Percentiles rank a stretch among this genome's conserved stretches.
phyloP scores from a whole-genome alignment of 2,329 filamentous ascomycete species.

The Phaeosphaeria sp. region DNA sequence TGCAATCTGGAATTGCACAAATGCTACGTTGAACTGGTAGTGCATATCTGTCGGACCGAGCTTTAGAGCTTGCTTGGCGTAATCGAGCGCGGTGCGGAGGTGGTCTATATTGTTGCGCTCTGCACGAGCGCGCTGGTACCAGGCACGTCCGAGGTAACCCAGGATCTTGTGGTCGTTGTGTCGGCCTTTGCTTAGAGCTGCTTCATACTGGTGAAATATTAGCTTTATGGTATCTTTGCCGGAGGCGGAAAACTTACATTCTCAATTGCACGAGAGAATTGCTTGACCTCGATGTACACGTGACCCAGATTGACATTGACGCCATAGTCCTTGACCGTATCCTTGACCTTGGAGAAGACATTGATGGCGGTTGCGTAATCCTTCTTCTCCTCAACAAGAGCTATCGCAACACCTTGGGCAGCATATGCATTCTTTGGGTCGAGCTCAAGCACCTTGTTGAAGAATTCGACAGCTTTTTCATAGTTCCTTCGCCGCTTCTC shows the following conservation, averaged over 20 bases:
- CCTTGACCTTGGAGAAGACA: constrained; percentile 88
- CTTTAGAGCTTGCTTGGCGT: constrained; percentile 72
- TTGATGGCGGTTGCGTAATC: constrained; percentile 82
- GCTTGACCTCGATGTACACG: constrained; percentile 86
- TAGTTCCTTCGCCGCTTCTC: constrained; percentile 89
- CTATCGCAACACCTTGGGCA: constrained; percentile 93
- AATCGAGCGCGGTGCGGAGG: constrained; percentile 69
- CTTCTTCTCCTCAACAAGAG: constrained; percentile 91
- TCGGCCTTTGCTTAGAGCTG: constrained; percentile 78
- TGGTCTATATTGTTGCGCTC: constrained; percentile 65
- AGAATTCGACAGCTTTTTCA: constrained; percentile 94
- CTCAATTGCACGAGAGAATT: constrained; percentile 91
- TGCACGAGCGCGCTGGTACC: constrained; percentile 79
- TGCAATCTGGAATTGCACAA: constrained; percentile 94
- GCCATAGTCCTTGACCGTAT: constrained; percentile 86
- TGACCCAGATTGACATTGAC: constrained; percentile 94
- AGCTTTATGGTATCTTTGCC: not conserved
- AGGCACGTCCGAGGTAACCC: constrained; percentile 85
- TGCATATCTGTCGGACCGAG: constrained; percentile 84
- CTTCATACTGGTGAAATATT: constrained; percentile 71
- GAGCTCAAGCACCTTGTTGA: constrained; percentile 94
- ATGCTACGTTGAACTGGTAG: constrained; percentile 97
- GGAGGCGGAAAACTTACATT: constrained; percentile 56
- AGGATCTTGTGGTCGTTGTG: constrained; percentile 80
- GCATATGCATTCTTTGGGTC: constrained; percentile 96